Evolutionary conservation across 495 filamentous ascomycete genomes (phyloP).

Genomic region (Amniculicola lignicola): DNA sequence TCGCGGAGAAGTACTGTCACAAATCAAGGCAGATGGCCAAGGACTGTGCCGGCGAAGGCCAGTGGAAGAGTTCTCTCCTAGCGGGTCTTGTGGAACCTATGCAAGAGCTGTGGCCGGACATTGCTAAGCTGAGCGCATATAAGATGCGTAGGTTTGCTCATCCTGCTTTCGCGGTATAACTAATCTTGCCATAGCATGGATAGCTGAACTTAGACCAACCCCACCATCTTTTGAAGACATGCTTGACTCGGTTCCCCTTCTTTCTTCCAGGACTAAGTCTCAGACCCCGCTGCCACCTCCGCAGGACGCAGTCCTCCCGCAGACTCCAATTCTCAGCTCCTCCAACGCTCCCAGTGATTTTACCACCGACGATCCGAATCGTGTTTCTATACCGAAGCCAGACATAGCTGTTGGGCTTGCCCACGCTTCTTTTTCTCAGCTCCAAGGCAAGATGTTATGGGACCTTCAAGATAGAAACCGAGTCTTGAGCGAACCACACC

Average conservation of each 20-base stretch:
- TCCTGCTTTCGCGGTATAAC: neutral
- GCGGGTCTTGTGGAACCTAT: conserved; percentile 1
- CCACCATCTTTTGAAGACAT: conserved; percentile 6
- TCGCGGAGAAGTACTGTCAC: conserved; percentile 4
- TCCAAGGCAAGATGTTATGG: conserved; percentile 10
- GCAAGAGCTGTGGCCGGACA: neutral
- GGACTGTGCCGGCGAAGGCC: neutral
- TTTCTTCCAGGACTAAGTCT: neutral
- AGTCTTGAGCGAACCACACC: conserved; percentile 8
- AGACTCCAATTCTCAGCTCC: conserved; percentile 2
- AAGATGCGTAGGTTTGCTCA: neutral
- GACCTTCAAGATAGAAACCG: conserved; percentile 5
- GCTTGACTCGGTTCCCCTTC: neutral
- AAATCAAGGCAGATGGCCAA: conserved; percentile 11
- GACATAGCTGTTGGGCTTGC: conserved; percentile 7
- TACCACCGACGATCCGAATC: conserved; percentile 3
- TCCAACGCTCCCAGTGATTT: neutral
- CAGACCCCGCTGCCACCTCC: neutral
- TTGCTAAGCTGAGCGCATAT: neutral
- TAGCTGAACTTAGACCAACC: conserved; percentile 3
- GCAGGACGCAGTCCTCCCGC: neutral
- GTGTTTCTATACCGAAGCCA: conserved; percentile 7
- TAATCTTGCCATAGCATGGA: conserved; percentile 7
- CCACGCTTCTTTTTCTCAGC: neutral
- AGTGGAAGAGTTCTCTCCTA: conserved; percentile 9